These are phyloP conservation scores for Paecilomyces dactylethromorphus DNA, from an alignment of 2,329 filamentous ascomycete genomes.

Conservation along the genomic window DNA sequence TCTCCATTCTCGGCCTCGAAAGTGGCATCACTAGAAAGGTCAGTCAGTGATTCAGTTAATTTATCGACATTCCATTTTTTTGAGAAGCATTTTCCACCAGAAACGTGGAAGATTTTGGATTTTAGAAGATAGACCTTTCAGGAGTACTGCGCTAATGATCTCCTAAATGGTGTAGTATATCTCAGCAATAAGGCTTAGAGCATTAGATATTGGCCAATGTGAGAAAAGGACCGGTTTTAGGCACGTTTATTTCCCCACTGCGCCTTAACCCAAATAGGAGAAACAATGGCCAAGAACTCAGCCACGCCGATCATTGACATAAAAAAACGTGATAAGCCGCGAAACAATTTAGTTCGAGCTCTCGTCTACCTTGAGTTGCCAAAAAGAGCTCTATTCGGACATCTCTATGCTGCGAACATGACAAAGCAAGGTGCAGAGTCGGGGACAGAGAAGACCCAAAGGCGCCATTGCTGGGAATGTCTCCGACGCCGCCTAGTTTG, in stretches of 20 bases:
- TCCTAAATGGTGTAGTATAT: neutral
- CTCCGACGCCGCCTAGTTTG: conserved; percentile 36
- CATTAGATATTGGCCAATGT: neutral
- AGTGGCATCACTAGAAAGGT: neutral
- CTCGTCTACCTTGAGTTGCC: neutral
- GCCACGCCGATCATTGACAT: neutral
- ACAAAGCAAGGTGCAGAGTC: neutral
- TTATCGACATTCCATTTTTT: neutral
- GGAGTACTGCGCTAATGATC: neutral
- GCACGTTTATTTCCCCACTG: neutral
- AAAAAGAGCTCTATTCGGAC: neutral
- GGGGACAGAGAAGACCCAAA: conserved; percentile 2
- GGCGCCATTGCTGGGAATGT: conserved; percentile 39
- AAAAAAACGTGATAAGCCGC: neutral
- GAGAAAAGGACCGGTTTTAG: neutral
- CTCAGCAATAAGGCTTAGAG: neutral
- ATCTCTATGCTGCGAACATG: neutral
- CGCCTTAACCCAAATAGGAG: neutral
- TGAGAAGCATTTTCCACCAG: neutral
- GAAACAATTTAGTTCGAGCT: neutral
- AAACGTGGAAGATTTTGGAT: neutral
- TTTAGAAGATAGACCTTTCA: neutral
- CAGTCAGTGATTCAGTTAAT: neutral
- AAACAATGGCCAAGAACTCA: neutral
- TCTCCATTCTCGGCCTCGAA: neutral